Base-by-base conservation (phyloP, 768 basidiomycete genomes). In the Clathrus columnatus region DNA sequence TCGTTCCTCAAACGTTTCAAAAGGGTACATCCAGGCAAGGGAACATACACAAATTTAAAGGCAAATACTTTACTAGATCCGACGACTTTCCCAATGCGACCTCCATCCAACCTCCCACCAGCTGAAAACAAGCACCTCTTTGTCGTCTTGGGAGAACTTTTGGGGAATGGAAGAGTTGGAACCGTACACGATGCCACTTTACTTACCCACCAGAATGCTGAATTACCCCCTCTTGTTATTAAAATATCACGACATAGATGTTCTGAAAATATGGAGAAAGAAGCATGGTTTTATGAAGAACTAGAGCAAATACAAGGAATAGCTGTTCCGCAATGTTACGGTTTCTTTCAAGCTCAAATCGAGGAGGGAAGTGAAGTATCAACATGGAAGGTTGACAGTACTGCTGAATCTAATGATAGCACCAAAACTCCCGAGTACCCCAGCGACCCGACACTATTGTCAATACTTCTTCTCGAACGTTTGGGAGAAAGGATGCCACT, bases 211-310 rank as follows among this genome's bases (percentile, higher is more conserved):
- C 18, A 27, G n/a, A n/a, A n/a, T 27, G 18, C 18, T 16, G 4
- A 27, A 17, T 20, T 49, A 17, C 48, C 48, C 11, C 23, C 48
- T n/a, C 24, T 49, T 10, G 48, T 27, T 7, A 26, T 49, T 1
- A 49, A 49, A 26, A 11, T 49, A 27, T 27, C 48, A 8, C 16
- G 27, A 18, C 48, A n/a, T 17, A 18, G 48, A 1, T n/a, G 48
- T 2, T 49, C 48, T 10, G 48, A 21, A 26, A 26, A 49, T 32
- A 14, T 49, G 18, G 48, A 20, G 18, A 20, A 32, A n/a, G 56
- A 57, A 30, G 50, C 56, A 16, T 57, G 56, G 56, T 57, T 57
- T 23, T 57, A 57, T 23, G 56, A 57, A 27, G 56, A 57, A 21
- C 41, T 57, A 26, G 51, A 57, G 28, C 30, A 23, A 6, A 8